A percentile compares a stretch with the other conserved stretches of the same genome.
phyloP scores from a whole-genome alignment of 768 basidiomycete species.

The Boletus patriciae region DNA sequence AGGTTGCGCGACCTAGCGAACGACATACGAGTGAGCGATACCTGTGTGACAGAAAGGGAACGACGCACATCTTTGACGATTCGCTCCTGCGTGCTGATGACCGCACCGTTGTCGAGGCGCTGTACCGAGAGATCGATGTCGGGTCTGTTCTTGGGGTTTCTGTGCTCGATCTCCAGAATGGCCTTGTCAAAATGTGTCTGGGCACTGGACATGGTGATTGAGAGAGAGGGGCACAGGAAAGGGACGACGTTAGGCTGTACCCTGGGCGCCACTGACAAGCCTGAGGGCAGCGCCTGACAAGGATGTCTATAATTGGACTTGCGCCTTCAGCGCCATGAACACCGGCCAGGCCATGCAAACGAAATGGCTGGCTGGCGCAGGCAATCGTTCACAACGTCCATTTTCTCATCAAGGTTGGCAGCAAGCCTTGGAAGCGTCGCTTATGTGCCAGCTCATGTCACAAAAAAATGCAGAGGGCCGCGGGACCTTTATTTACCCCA shows the following conservation, averaged over 20 bases:
- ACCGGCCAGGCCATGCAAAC: not conserved
- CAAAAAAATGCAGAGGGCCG: not conserved
- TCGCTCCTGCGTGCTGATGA: constrained; percentile 28
- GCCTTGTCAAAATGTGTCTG: constrained; percentile 31
- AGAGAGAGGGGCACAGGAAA: constrained; percentile 10
- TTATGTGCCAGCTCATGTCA: not conserved
- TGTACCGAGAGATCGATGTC: constrained; percentile 22
- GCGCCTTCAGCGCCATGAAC: not conserved
- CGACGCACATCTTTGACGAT: constrained; percentile 27
- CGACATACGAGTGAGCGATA: not conserved
- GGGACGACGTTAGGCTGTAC: not conserved
- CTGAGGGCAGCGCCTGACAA: too few species aligned
- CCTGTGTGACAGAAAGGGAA: not conserved
- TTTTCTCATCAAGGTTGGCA: not conserved
- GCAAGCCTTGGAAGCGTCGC: constrained; percentile 2
- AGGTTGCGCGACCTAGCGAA: constrained; percentile 64
- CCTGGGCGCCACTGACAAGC: constrained; percentile 7
- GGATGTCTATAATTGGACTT: constrained; percentile 20
- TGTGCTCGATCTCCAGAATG: constrained; percentile 30
- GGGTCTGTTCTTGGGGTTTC: constrained; percentile 25
- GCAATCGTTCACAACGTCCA: not conserved
- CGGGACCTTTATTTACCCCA: not conserved
- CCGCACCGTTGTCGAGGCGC: constrained; percentile 25
- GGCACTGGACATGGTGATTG: constrained; percentile 20
- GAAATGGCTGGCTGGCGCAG: not conserved